phyloP scores from a whole-genome alignment of 2,329 filamentous ascomycete species.

The Sclerotiophoma versabilis region DNA sequence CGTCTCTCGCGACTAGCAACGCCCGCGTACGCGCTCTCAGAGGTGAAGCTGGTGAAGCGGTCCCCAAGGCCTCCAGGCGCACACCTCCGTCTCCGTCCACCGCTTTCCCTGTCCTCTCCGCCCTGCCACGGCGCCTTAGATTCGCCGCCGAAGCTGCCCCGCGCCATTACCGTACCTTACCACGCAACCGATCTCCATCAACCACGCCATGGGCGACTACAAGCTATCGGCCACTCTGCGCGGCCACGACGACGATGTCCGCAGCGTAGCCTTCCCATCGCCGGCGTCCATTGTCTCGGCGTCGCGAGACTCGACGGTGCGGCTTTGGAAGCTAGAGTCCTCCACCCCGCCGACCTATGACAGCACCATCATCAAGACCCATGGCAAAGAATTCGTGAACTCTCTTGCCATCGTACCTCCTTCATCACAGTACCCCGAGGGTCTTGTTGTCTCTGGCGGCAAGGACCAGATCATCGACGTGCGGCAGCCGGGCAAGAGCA shows the following conservation, averaged over 20 bases:
- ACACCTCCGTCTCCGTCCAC: constrained; percentile 15
- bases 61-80: constrained; percentile 11
- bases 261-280: constrained; percentile 79
- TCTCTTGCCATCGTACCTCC: constrained; percentile 78
- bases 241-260: constrained; percentile 95
- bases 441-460: constrained; percentile 85
- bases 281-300: constrained; percentile 79
- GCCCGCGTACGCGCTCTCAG: background rate
- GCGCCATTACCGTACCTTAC: constrained; percentile 14
- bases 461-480: constrained; percentile 94
- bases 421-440: constrained; percentile 72
- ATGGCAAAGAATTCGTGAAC: constrained; percentile 88
- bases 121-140: constrained; percentile 12
- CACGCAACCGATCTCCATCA: constrained; percentile 18
- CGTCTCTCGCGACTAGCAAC: background rate
- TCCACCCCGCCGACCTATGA: constrained; percentile 75
- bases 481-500: constrained; percentile 70
- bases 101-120: constrained; percentile 17
- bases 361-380: constrained; percentile 73
- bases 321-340: constrained; percentile 78
- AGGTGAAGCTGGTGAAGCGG: constrained; percentile 11
- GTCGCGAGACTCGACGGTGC: constrained; percentile 89
- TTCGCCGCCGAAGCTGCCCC: constrained; percentile 31
- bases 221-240: constrained; percentile 90
- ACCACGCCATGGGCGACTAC: constrained; percentile 73